These are phyloP conservation scores for Saraca asoca DNA, from an alignment of 331 rosid species.

Conservation along the genomic window DNA sequence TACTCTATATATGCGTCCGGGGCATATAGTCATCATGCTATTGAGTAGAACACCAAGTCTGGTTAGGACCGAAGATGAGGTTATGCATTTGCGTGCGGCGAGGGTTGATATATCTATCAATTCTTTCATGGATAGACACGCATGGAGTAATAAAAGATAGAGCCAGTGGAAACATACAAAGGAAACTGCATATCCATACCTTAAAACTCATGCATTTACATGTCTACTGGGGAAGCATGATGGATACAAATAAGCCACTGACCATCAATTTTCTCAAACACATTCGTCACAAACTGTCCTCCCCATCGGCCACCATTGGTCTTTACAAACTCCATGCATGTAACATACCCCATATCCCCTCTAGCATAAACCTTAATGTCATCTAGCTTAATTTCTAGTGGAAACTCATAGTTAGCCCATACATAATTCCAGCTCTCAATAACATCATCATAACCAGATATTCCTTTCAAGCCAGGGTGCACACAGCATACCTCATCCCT, in stretches of 20 bases:
- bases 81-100: no score
- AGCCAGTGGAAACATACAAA: no score
- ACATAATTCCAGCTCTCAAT: constrained; percentile 86
- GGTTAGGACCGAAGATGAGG: no score
- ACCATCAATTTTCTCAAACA: constrained; percentile 74
- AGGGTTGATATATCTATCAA: no score
- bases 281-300: constrained; percentile 84
- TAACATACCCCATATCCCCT: constrained; percentile 79
- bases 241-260: constrained; percentile 78
- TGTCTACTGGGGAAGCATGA: constrained; percentile 87
- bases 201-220: constrained; percentile 38
- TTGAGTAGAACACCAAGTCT: no score
- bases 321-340: constrained; percentile 86
- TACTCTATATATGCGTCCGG: no score
- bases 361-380: constrained; percentile 69
- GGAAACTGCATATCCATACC: neutral
- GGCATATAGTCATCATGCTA: no score
- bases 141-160: no score
- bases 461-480: constrained; percentile 80
- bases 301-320: constrained; percentile 94
- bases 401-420: constrained; percentile 95
- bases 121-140: no score
- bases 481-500: constrained; percentile 72
- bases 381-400: constrained; percentile 71
- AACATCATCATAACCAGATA: constrained; percentile 76